Percentiles rank a stretch among this genome's conserved stretches.
Conservation (phyloP, 345 rosid species). For the Acer saccharum region DNA sequence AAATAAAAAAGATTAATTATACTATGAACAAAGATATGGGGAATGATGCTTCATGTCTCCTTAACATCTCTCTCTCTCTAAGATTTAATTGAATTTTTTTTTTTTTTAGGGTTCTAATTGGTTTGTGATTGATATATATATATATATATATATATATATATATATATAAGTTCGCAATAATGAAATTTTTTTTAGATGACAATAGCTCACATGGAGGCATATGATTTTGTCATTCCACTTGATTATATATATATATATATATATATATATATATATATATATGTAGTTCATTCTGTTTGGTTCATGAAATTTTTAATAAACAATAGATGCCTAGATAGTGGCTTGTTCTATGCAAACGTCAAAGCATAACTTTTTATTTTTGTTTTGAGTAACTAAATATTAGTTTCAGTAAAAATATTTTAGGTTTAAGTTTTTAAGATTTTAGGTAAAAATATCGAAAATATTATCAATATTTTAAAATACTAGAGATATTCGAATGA, state of each 20-base stretch:
- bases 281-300: background rate
- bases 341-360: conserved; percentile 4
- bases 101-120: background rate
- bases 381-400: too few relatives aligned
- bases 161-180: background rate
- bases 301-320: background rate
- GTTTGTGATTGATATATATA: too few relatives aligned
- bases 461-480: too few relatives aligned
- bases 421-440: too few relatives aligned
- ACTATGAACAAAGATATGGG: conserved; percentile 27
- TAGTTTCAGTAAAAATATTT: too few relatives aligned
- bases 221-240: conserved; percentile 14
- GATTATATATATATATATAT: too few relatives aligned
- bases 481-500: too few relatives aligned
- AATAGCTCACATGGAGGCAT: conserved; percentile 9
- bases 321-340: background rate
- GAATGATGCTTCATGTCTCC: conserved; percentile 30
- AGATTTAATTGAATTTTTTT: background rate
- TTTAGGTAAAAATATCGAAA: too few relatives aligned
- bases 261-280: background rate
- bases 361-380: too few relatives aligned
- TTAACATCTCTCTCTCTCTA: background rate
- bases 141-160: too few relatives aligned
- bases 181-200: background rate
- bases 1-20: background rate